phyloP scores from a whole-genome alignment of 1,139 yeast species.

The Scheffersomyces illinoinensis region DNA sequence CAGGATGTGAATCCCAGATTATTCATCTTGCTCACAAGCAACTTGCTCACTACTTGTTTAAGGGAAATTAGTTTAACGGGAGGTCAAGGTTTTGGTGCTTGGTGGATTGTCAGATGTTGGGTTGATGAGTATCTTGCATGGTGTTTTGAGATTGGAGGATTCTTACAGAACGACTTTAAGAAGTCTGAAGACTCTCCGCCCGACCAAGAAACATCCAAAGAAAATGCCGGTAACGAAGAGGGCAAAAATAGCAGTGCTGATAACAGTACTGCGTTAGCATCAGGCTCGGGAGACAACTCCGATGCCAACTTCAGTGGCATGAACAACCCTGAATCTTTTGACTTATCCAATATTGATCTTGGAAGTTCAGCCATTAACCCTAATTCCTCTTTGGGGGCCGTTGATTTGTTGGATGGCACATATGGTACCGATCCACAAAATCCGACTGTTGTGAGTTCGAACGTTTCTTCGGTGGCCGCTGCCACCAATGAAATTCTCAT shows the following conservation, averaged over 20 bases:
- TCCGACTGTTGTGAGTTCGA: not conserved
- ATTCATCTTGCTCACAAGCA: slow-evolving; percentile 55
- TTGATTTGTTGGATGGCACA: slow-evolving; percentile 31
- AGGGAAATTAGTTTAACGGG: slow-evolving; percentile 62
- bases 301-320: not conserved
- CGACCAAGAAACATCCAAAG: not conserved
- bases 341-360: not conserved
- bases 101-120: slow-evolving; percentile 84
- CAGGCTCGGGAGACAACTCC: not conserved
- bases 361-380: not conserved
- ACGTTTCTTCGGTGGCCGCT: not conserved
- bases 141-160: slow-evolving; percentile 71
- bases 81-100: slow-evolving; percentile 66
- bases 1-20: slow-evolving; percentile 54
- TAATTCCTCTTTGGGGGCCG: slow-evolving; percentile 12
- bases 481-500: not conserved
- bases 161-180: slow-evolving; percentile 39
- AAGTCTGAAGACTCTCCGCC: not conserved
- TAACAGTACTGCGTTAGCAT: not conserved
- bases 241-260: not conserved
- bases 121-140: slow-evolving; percentile 71
- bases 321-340: not conserved
- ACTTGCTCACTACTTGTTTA: slow-evolving; percentile 62
- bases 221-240: not conserved
- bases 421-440: slow-evolving; percentile 14